A percentile compares a stretch with the other conserved stretches of the same genome.
Conservation (phyloP, 495 filamentous ascomycete genomes). For the Hyaloscypha bicolor region DNA sequence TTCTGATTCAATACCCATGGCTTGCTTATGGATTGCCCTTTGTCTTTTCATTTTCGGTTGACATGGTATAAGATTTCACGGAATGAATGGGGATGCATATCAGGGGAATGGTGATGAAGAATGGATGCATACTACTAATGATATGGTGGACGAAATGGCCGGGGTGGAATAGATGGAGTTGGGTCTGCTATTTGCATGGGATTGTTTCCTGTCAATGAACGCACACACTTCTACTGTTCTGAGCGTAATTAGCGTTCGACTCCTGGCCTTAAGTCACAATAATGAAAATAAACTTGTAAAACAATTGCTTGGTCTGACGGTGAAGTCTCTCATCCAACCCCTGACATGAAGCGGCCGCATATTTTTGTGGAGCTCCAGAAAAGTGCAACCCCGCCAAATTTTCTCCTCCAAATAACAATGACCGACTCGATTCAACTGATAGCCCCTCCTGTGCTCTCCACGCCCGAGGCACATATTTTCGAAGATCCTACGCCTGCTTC, state of each 20-base stretch:
- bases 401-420: constrained; percentile 15
- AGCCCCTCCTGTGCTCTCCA: constrained; percentile 79
- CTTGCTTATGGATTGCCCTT: not conserved
- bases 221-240: not conserved
- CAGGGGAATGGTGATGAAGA: not conserved
- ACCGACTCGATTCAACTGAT: constrained; percentile 28
- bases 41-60: not conserved
- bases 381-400: constrained; percentile 7
- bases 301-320: not conserved
- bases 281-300: not conserved
- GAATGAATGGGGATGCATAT: not conserved
- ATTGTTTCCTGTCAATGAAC: not conserved
- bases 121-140: not conserved
- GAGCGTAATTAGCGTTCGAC: not conserved
- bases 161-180: not conserved
- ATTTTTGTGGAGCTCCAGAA: not conserved
- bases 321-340: not conserved
- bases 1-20: constrained; percentile 3
- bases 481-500: constrained; percentile 53
- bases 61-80: not conserved
- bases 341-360: not conserved
- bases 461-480: constrained; percentile 80
- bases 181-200: not conserved
- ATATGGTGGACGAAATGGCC: not conserved
- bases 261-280: not conserved